Percentiles rank a stretch among this genome's conserved stretches.
Evolutionary conservation across 1,284 basidiomycete genomes (phyloP).

Genomic region (Fomitopsis palustris): DNA sequence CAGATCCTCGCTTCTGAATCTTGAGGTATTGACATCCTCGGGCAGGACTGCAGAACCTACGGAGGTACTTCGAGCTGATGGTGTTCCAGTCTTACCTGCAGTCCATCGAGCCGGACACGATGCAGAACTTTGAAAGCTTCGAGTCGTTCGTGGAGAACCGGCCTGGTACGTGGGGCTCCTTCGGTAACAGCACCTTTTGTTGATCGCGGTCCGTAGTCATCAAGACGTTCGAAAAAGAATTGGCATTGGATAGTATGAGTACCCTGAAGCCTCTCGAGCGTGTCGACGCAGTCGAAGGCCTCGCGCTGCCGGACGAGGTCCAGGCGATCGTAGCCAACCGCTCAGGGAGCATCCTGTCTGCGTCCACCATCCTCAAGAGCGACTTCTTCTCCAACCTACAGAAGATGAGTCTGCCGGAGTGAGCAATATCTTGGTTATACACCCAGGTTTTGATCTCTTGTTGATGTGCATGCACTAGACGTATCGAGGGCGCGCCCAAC

Average conservation of each 20-base stretch:
- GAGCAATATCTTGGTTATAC: constrained; percentile 24
- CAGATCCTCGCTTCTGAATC: not conserved
- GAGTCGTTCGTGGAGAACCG: constrained; percentile 79
- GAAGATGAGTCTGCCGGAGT: constrained; percentile 94
- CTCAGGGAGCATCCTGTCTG: constrained; percentile 84
- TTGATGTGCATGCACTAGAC: constrained; percentile 40
- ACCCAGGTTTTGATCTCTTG: not conserved
- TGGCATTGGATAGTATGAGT: constrained; percentile 75
- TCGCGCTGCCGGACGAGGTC: constrained; percentile 88
- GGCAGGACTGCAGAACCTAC: constrained; percentile 74
- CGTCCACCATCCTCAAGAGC: constrained; percentile 94
- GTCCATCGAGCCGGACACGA: constrained; percentile 79
- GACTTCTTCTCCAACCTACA: constrained; percentile 96
- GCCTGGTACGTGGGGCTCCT: constrained; percentile 52
- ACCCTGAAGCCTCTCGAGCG: constrained; percentile 86
- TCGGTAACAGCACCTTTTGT: not conserved
- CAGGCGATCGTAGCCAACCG: constrained; percentile 82
- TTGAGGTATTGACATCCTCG: constrained; percentile 9
- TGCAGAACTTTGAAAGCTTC: constrained; percentile 74
- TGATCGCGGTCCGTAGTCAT: constrained; percentile 55
- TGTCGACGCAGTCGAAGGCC: constrained; percentile 66
- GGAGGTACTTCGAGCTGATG: constrained; percentile 89
- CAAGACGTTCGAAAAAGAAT: constrained; percentile 92
- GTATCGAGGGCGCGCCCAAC: constrained; percentile 91
- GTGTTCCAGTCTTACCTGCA: constrained; percentile 95